Base-by-base conservation (phyloP, 2,329 filamentous ascomycete species). In the Aplosporella prunicola region DNA sequence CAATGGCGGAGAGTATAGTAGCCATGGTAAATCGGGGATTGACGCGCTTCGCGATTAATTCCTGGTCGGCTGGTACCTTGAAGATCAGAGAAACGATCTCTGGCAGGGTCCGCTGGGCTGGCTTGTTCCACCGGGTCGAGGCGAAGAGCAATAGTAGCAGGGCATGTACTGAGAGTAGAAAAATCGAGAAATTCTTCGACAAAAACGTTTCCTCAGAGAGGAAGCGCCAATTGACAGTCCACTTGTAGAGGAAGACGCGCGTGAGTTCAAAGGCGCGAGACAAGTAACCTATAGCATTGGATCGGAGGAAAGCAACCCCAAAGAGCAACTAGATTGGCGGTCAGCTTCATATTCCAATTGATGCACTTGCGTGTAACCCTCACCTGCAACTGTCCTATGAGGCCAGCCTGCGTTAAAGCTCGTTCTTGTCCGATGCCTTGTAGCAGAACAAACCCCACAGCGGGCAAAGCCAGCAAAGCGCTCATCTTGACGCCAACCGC, bases 151-250 rank as follows among this genome's bases (percentile, higher is more conserved):
- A 49, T 16, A 95, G 69, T n/a, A 87, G 66, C 7, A 66, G 57
- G 17, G 67, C 65, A 56, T 95, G 86, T 39, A 75, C 53, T 2
- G 60, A 67, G 17, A 94, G 67, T 34, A 95, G 69, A 10, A 63
- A 59, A 13, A 80, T 49, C 17, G 86, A 76, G 55, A 94, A 93
- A 2, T 64, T 56, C 42, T 66, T 73, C 47, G 77, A 81, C 31
- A 93, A 71, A 51, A 98, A 98, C 0, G 66, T 61, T 5, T 82
- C 74, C 60, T 95, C 87, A 11, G 82, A 80, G n/a, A 95, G 63
- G 57, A 96, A 96, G 37, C 88, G 78, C 91, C 91, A 98, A 61
- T 98, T 98, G 48, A 98, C 91, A 0, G 91, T 98, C 91, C 91
- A 98, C 62, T 89, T 87, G 69, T 89, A 96, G 51, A 94, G 71